phyloP scores from a whole-genome alignment of 1,284 basidiomycete species.

The Boletellus sp. region DNA sequence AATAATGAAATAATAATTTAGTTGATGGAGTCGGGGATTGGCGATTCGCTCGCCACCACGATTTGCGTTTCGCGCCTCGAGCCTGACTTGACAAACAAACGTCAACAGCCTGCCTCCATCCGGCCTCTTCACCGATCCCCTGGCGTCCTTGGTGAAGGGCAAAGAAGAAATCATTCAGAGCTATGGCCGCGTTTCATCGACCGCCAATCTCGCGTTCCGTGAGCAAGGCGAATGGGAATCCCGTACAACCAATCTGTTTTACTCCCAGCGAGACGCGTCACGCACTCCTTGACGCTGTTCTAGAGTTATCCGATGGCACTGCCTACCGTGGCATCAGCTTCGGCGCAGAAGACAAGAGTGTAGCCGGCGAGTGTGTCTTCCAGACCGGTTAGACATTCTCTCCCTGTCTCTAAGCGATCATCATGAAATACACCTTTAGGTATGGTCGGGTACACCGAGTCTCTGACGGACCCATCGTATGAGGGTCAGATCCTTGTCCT shows the following conservation, averaged over 20 bases:
- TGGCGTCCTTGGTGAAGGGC: constrained; percentile 48
- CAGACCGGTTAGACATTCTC: constrained; percentile 80
- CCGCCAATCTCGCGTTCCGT: constrained; percentile 47
- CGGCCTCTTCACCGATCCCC: constrained; percentile 38
- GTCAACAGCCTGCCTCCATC: constrained; percentile 21
- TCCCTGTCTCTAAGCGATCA: constrained; percentile 9
- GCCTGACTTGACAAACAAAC: constrained; percentile 18
- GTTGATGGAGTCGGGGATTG: too few relatives aligned
- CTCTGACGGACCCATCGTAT: constrained; percentile 97
- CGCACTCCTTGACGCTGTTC: constrained; percentile 54
- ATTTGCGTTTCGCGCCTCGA: background rate
- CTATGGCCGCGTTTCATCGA: constrained; percentile 35
- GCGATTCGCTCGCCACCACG: too few relatives aligned
- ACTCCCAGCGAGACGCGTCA: constrained; percentile 30
- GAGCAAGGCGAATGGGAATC: constrained; percentile 41
- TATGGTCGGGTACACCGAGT: constrained; percentile 99
- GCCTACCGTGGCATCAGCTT: constrained; percentile 90
- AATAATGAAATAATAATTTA: too few relatives aligned
- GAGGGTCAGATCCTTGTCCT: constrained; percentile 97
- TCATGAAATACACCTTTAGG: constrained; percentile 47
- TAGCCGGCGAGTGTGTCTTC: constrained; percentile 98
- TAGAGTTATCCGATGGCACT: constrained; percentile 91
- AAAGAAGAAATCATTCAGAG: constrained; percentile 40
- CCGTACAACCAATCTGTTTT: constrained; percentile 52
- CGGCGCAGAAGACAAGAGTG: constrained; percentile 87